A percentile compares a stretch with the other conserved stretches of the same genome.
These are phyloP conservation scores for Russula emetica DNA, from an alignment of 768 basidiomycete genomes.

Conservation along the genomic window DNA sequence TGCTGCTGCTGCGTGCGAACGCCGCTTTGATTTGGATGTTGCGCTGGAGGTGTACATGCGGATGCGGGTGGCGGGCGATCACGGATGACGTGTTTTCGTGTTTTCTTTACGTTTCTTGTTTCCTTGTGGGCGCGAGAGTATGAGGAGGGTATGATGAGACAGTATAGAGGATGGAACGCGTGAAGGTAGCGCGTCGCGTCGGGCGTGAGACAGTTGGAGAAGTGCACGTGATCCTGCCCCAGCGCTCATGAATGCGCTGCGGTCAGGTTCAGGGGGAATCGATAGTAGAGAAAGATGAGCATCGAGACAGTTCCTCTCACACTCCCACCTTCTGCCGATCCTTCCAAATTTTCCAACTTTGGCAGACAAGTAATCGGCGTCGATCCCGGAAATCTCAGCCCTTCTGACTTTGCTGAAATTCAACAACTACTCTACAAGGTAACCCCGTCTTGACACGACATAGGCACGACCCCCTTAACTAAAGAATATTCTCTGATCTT, in stretches of 20 bases:
- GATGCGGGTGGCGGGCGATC: not conserved
- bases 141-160: too few relatives aligned
- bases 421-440: conserved; percentile 76
- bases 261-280: too few relatives aligned
- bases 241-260: too few relatives aligned
- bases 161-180: too few relatives aligned
- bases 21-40: conserved; percentile 65
- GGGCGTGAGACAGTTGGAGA: not conserved
- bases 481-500: conserved; percentile 7
- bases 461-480: too few relatives aligned
- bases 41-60: conserved; percentile 59
- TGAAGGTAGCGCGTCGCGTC: not conserved
- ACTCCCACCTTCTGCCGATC: conserved; percentile 67
- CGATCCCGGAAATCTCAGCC: conserved; percentile 57
- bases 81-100: too few relatives aligned
- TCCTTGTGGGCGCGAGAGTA: too few relatives aligned
- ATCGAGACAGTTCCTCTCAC: conserved; percentile 64
- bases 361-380: conserved; percentile 75
- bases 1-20: conserved; percentile 7
- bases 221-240: too few relatives aligned
- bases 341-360: conserved; percentile 62
- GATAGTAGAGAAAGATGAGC: conserved; percentile 43
- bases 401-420: conserved; percentile 62
- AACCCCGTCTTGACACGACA: not conserved
- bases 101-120: too few relatives aligned